Percentiles rank a stretch among this genome's conserved stretches.
phyloP scores from a whole-genome alignment of 129 eudicot species.

The Centrapalus pauciflorus region DNA sequence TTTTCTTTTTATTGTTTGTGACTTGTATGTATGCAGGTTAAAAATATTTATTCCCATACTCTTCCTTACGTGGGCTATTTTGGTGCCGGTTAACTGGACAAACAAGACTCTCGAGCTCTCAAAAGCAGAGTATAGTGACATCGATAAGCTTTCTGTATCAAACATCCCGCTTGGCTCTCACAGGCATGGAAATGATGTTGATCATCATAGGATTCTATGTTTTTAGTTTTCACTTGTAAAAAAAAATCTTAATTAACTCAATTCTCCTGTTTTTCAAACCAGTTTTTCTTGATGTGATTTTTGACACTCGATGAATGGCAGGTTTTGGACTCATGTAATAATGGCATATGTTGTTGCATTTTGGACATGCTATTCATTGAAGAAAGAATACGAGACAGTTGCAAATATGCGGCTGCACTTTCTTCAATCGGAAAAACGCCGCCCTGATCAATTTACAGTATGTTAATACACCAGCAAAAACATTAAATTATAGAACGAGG shows the following conservation, averaged over 20 bases:
- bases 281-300: neutral
- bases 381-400: constrained; percentile 65
- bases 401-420: constrained; percentile 81
- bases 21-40: constrained; percentile 46
- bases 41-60: constrained; percentile 88
- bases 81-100: constrained; percentile 89
- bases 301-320: constrained; percentile 27
- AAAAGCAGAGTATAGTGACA: constrained; percentile 43
- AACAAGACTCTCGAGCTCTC: constrained; percentile 49
- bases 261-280: neutral
- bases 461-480: constrained; percentile 35
- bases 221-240: neutral
- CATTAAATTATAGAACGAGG: neutral
- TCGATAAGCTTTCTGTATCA: constrained; percentile 90
- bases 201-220: neutral
- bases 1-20: neutral
- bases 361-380: constrained; percentile 80
- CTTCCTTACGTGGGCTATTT: constrained; percentile 61
- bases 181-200: constrained; percentile 41
- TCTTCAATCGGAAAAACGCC: constrained; percentile 85
- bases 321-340: constrained; percentile 75
- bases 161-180: constrained; percentile 74
- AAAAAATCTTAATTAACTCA: neutral
- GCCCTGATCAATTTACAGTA: constrained; percentile 95
- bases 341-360: constrained; percentile 87